Base-by-base conservation (phyloP, 257 asterid species). In the Solanum verrucosum region DNA sequence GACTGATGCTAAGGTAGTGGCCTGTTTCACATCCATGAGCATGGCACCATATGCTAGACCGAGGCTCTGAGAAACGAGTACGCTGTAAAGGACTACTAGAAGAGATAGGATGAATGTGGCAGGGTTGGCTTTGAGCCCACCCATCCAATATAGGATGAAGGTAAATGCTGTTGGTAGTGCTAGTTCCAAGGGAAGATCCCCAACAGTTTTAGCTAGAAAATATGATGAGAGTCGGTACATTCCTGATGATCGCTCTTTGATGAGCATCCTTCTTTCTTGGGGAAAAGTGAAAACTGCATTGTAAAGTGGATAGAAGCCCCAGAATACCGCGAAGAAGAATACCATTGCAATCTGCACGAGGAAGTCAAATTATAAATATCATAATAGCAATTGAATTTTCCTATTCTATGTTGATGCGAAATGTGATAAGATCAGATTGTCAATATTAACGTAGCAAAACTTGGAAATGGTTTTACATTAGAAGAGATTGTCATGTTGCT, bases 271-370 rank as follows among this genome's bases (percentile, higher is more conserved):
- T 91, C 99, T 88, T 90, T 97, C 99, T 94, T 97, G 99, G 10
- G 99, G 99, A 77, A 97, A 97, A 31, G 99, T 97, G 95, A 97
- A 97, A 52, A 95, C 99, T 2, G 98, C 99, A 44, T 96, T 97
- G 93, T 97, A 97, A n/a, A 97, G 96, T 59, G 99, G 99, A 94
- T 95, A 97, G 94, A 97, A 97, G 1, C 99, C 99, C 99, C 99
- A 97, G 87, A 97, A 97, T 46, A 97, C 99, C 0, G 99, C 95
- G 93, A 91, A 97, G 88, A 97, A 97, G 93, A 95, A 97, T 44
- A 96, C 13, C 99, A 97, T 96, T 21, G 98, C 98, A 63, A 93
- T 92, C 99, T 97, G 99, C 94, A 91, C 6, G 20, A 79, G 72
- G 83, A 88, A 89, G 90, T 63, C 83, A 81, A 81, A 84, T 75